Evolutionary conservation across 345 rosid genomes (phyloP).

Genomic region (Camelina sativa): DNA sequence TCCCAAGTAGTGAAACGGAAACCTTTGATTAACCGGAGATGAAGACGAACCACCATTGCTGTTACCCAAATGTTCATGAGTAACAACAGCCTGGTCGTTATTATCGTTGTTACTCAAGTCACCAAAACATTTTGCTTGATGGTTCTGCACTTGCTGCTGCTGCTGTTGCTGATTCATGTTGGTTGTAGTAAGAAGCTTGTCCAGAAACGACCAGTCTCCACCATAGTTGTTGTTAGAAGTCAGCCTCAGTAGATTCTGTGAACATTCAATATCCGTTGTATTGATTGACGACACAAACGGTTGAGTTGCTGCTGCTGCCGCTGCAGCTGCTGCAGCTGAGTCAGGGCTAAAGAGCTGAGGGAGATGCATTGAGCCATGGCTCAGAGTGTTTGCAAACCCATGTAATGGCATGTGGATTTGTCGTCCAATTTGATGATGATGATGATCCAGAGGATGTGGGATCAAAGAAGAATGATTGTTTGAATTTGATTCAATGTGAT

Average conservation of each 20-base stretch:
- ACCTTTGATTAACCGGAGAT: constrained; percentile 51
- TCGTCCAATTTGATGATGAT: constrained; percentile 39
- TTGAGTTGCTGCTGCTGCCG: constrained; percentile 39
- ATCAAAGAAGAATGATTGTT: constrained; percentile 39
- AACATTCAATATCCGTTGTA: constrained; percentile 59
- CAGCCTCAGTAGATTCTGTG: constrained; percentile 72
- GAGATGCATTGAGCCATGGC: constrained; percentile 66
- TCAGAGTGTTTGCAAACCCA: constrained; percentile 44
- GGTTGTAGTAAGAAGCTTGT: constrained; percentile 75
- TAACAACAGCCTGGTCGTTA: constrained; percentile 31
- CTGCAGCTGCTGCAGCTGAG: constrained; percentile 47
- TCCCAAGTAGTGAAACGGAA: constrained; percentile 71
- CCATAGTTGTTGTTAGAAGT: constrained; percentile 59
- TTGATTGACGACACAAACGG: constrained; percentile 48
- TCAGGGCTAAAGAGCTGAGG: constrained; percentile 87
- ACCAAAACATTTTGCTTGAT: constrained; percentile 41
- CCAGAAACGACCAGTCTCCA: constrained; percentile 86
- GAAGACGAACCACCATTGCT: constrained; percentile 45
- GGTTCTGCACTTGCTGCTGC: constrained; percentile 43
- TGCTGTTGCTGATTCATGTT: constrained; percentile 46
- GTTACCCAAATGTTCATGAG: constrained; percentile 40
- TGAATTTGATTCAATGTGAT: constrained; percentile 37
- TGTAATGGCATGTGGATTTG: constrained; percentile 42
- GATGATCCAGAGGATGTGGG: constrained; percentile 35
- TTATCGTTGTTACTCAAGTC: constrained; percentile 28